Evolutionary conservation across 345 rosid genomes (phyloP).

Genomic region (Streptanthus diversifolius): DNA sequence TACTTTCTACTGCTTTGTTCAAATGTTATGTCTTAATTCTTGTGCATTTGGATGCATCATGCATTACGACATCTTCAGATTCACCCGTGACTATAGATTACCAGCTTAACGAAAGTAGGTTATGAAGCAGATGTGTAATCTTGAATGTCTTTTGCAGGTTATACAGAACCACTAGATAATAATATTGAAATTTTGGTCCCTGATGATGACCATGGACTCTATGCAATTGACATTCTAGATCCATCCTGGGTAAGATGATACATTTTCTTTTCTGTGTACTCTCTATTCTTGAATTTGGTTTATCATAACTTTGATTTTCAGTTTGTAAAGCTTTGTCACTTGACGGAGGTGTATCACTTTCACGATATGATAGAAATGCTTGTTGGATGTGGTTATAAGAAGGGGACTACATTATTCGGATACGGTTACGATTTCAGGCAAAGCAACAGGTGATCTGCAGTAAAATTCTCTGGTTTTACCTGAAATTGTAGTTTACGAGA

Average conservation of each 20-base stretch:
- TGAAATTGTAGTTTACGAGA: background rate
- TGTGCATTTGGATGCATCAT: background rate
- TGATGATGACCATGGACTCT: constrained; percentile 83
- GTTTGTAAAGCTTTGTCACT: constrained; percentile 57
- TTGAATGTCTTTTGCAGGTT: constrained; percentile 49
- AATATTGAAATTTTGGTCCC: constrained; percentile 67
- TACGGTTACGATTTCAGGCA: constrained; percentile 92
- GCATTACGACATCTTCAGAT: background rate
- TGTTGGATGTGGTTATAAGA: constrained; percentile 63
- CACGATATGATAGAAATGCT: constrained; percentile 92
- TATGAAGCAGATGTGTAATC: background rate
- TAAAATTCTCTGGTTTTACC: background rate
- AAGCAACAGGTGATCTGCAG: constrained; percentile 61
- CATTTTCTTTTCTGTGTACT: background rate
- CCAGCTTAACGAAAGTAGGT: background rate
- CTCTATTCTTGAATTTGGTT: background rate
- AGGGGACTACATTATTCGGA: constrained; percentile 80
- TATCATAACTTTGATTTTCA: constrained; percentile 33
- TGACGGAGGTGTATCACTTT: constrained; percentile 74
- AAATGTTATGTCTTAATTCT: background rate
- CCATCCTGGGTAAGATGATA: constrained; percentile 60
- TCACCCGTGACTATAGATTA: background rate
- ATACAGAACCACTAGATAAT: constrained; percentile 63
- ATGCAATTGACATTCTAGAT: constrained; percentile 75
- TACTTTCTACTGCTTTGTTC: background rate